Evolutionary conservation across 2,329 filamentous ascomycete species (phyloP).

Genomic region (Neofusicoccum cordaticola): DNA sequence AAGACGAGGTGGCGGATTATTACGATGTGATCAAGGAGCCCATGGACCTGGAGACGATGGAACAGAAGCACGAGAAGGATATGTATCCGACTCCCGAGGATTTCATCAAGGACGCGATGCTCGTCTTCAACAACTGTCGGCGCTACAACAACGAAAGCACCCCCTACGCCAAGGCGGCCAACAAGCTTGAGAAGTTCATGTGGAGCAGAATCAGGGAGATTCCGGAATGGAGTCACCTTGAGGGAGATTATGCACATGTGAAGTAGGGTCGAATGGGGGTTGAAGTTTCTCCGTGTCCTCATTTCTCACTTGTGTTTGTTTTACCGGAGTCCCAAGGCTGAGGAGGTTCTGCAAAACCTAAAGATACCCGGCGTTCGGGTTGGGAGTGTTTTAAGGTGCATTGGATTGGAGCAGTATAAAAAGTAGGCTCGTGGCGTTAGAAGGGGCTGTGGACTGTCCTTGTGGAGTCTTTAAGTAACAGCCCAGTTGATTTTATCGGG

Average conservation of each 20-base stretch:
- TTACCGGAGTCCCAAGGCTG: neutral
- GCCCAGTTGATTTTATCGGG: too few species aligned
- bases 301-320: neutral
- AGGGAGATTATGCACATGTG: slow-evolving; percentile 21
- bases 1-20: slow-evolving; percentile 96
- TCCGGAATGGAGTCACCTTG: slow-evolving; percentile 70
- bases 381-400: neutral
- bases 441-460: neutral
- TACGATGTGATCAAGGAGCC: slow-evolving; percentile 98
- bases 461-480: too few species aligned
- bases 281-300: too few species aligned
- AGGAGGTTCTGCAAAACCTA: neutral
- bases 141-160: slow-evolving; percentile 96
- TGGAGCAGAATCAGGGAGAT: slow-evolving; percentile 89
- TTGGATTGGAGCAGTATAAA: neutral
- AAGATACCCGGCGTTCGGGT: slow-evolving; percentile 13
- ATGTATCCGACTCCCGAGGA: slow-evolving; percentile 89
- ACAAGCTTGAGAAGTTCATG: slow-evolving; percentile 91
- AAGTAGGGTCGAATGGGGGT: neutral
- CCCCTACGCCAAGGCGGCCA: slow-evolving; percentile 91
- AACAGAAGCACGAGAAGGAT: slow-evolving; percentile 89
- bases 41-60: slow-evolving; percentile 96
- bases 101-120: slow-evolving; percentile 81
- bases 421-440: neutral
- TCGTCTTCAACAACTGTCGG: slow-evolving; percentile 92